Base-by-base conservation (phyloP, 257 asterid species). In the Osmanthus fragrans region DNA sequence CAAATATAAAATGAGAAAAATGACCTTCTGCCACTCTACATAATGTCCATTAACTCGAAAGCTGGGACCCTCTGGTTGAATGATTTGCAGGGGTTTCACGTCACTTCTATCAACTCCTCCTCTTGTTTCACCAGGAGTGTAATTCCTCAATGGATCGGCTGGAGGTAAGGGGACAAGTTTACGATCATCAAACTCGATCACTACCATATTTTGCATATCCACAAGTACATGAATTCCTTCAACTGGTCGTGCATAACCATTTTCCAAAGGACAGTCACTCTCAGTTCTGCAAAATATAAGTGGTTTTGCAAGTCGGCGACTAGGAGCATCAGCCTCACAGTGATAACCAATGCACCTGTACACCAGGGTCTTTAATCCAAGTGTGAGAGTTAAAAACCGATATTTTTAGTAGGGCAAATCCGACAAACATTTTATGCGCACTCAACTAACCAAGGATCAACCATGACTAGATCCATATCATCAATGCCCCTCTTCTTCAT, bases 401-500 rank as follows among this genome's bases (percentile, higher is more conserved):
- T 74, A 76, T 30, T 77, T n/a, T 63, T 72, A 56, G 70, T 54
- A 54, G 73, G 72, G 66, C 42, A 68, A 42, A 19, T 37, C 47
- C 67, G 49, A 76, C 78, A 64, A 64, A 65, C 33, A 39, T 75
- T 39, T 74, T 32, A 65, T 75, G 16, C 19, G 42, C 36, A 75
- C 39, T 73, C 77, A 73, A 86, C 96, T 81, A 77, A 95, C 99
- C 99, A 95, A 9, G 97, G 90, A 88, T 95, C 99, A 82, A 95
- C 99, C 99, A 95, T 95, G 85, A 95, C 99, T 78, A 96, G 92
- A 80, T 96, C 97, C 98, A 96, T 90, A 79, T 96, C 98, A 83
- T 96, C 97, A 77, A 96, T 92, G 29, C 99, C 99, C 94, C 99
- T 90, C 88, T 87, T 96, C 91, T 88, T 96, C 99, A 96, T 93